A percentile compares a stretch with the other conserved stretches of the same genome.
phyloP scores from a whole-genome alignment of 257 asterid species.

The Thymus mandschuricus region DNA sequence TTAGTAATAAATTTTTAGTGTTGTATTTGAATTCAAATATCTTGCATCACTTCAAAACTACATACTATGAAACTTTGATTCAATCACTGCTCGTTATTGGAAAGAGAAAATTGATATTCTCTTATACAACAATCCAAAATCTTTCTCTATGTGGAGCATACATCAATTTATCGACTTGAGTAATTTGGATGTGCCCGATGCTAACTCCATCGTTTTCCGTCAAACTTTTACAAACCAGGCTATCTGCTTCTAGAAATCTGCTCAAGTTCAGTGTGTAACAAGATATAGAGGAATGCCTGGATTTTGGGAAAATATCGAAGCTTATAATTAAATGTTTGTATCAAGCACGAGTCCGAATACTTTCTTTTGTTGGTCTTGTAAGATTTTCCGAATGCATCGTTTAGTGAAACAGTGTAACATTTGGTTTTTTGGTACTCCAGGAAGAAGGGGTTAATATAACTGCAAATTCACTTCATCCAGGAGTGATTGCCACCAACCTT shows the following conservation, averaged over 20 bases:
- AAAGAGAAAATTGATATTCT: neutral
- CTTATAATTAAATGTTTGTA: too few species aligned
- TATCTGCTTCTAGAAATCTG: too few species aligned
- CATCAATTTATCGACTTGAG: neutral
- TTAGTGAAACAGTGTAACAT: neutral
- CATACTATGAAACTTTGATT: neutral
- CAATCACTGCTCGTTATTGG: neutral
- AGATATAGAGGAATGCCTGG: too few species aligned
- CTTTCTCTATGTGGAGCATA: neutral
- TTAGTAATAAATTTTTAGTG: neutral
- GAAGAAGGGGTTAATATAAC: slow-evolving; percentile 80
- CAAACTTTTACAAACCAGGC: too few species aligned
- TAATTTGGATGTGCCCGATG: neutral
- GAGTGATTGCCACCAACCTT: slow-evolving; percentile 78
- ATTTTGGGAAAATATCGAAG: too few species aligned
- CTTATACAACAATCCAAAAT: neutral
- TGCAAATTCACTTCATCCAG: slow-evolving; percentile 88
- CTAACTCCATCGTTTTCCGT: neutral
- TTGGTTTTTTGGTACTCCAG: slow-evolving; percentile 40
- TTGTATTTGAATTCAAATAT: neutral
- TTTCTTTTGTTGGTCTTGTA: neutral
- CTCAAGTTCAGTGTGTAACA: too few species aligned
- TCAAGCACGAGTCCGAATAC: too few species aligned
- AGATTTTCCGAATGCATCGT: neutral
- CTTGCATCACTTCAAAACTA: neutral